phyloP scores from a whole-genome alignment of 1,139 yeast species.

The Groenewaldozyma sp. region DNA sequence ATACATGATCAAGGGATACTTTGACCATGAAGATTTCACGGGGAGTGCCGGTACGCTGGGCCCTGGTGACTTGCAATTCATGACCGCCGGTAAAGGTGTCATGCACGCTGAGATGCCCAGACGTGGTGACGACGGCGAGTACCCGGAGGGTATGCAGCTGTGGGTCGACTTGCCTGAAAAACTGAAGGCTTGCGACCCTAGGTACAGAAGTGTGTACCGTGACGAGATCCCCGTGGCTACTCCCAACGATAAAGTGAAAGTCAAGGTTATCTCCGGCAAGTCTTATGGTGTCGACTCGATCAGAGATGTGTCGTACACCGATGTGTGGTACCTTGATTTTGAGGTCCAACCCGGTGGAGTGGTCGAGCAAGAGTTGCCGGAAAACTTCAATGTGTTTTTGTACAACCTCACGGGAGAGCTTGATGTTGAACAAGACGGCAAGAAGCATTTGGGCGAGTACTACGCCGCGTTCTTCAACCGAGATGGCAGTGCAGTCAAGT shows the following conservation, averaged over 20 bases:
- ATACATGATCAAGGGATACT: slow-evolving; percentile 58
- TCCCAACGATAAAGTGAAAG: slow-evolving; percentile 58
- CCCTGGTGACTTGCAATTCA: slow-evolving; percentile 85
- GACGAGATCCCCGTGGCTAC: slow-evolving; percentile 61
- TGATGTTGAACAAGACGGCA: slow-evolving; percentile 37
- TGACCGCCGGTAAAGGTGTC: slow-evolving; percentile 90
- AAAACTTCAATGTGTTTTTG: slow-evolving; percentile 60
- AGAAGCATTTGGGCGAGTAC: slow-evolving; percentile 34
- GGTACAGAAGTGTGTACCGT: slow-evolving; percentile 69
- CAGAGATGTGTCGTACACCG: slow-evolving; percentile 75
- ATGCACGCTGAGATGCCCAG: slow-evolving; percentile 88
- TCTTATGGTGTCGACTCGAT: slow-evolving; percentile 67
- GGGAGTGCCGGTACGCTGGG: slow-evolving; percentile 70
- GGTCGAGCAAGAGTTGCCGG: slow-evolving; percentile 53
- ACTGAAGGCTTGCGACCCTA: slow-evolving; percentile 60
- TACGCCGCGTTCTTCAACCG: slow-evolving; percentile 39
- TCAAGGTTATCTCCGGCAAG: slow-evolving; percentile 71
- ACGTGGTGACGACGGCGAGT: slow-evolving; percentile 36
- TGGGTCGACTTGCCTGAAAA: slow-evolving; percentile 85
- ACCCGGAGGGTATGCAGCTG: slow-evolving; percentile 65
- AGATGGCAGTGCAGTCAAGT: slow-evolving; percentile 21
- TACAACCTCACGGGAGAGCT: slow-evolving; percentile 63
- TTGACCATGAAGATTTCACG: slow-evolving; percentile 90
- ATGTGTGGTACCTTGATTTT: slow-evolving; percentile 67
- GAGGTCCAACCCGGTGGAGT: slow-evolving; percentile 58